phyloP scores from a whole-genome alignment of 768 basidiomycete species.

The Tephrocybe sp. region DNA sequence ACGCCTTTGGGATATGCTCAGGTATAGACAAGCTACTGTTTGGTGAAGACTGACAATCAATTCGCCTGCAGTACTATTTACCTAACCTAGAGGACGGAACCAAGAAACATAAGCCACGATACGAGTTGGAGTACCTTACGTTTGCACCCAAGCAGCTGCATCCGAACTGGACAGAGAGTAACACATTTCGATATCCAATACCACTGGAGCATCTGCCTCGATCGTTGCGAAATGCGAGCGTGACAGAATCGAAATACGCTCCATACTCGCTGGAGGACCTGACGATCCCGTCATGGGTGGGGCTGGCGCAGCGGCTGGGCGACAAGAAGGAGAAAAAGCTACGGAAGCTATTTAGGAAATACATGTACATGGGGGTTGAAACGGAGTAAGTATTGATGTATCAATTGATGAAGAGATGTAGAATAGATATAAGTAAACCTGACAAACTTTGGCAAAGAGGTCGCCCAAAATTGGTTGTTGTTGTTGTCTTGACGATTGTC shows the following conservation, averaged over 20 bases:
- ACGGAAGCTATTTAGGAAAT: constrained; percentile 60
- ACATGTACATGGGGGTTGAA: constrained; percentile 66
- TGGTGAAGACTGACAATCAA: constrained; percentile 5
- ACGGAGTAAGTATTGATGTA: constrained; percentile 11
- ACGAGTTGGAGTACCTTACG: constrained; percentile 79
- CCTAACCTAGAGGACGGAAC: constrained; percentile 50
- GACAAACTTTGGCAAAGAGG: too few species aligned
- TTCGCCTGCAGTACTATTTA: constrained; percentile 56
- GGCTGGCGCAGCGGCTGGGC: constrained; percentile 61
- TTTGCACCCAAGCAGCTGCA: constrained; percentile 44
- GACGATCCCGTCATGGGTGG: constrained; percentile 74
- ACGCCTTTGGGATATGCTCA: constrained; percentile 84
- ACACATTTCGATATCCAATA: constrained; percentile 44
- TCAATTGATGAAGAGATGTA: constrained; percentile 9
- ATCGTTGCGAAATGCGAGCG: constrained; percentile 38
- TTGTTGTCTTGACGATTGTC: constrained; percentile 44
- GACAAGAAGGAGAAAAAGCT: constrained; percentile 48
- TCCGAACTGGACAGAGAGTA: constrained; percentile 21
- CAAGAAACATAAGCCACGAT: constrained; percentile 51
- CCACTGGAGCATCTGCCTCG: constrained; percentile 55
- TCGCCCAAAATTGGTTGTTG: constrained; percentile 6
- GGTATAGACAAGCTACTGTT: constrained; percentile 39
- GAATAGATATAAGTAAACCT: constrained; percentile 6
- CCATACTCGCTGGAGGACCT: constrained; percentile 76
- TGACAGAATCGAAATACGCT: constrained; percentile 47